Evolutionary conservation across 1,139 yeast species (phyloP), one percentile per base, ranked within the genome.

Genomic region (Magnusiomyces suaveolens): DNA sequence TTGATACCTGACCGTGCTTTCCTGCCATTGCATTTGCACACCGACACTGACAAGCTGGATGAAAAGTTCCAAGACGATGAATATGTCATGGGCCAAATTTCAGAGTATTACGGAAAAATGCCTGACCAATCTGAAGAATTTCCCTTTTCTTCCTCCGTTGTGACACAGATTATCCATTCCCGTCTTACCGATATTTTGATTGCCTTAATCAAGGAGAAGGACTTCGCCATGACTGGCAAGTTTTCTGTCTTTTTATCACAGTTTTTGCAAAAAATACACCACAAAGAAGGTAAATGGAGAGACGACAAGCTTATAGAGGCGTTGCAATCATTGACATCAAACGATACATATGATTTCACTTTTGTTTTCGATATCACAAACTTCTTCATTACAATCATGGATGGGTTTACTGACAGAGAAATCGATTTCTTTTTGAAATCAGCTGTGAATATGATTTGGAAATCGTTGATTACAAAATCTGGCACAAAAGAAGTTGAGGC

Each of bases 401-500:
- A 66, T 29, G 54, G 57, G 12, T 51, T 63, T 10, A 56, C 50
- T 6, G 50, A 52, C 6, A 49, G 56, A 6, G 67, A 66, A 50
- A 54, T 58, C 4, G 64, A 63, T 48, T 48, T 51, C 25, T 63
- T 63, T 51, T 56, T 63, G 12, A 52, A 51, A 38, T 41, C 51
- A 8, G 43, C 55, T 23, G 58, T 52, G 20, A 53, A 50, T 3
- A 52, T 49, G 50, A 52, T 57, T 3, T 57, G 59, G 58, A 50
- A 66, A 74, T 16, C 72, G 73, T 53, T 64, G 79, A n/a, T 71
- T 77, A 1, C 67, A 73, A 1, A 44, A 14, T 71, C 75, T 23
- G 81, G 82, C 2, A 72, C 70, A 48, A 74, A 73, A 56, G 88
- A 83, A 61, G 84, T 83, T 0, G 90, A 84, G 62, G 72, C 82